Base-by-base conservation (phyloP, 2,329 filamentous ascomycete species). In the Fusarium sp. region DNA sequence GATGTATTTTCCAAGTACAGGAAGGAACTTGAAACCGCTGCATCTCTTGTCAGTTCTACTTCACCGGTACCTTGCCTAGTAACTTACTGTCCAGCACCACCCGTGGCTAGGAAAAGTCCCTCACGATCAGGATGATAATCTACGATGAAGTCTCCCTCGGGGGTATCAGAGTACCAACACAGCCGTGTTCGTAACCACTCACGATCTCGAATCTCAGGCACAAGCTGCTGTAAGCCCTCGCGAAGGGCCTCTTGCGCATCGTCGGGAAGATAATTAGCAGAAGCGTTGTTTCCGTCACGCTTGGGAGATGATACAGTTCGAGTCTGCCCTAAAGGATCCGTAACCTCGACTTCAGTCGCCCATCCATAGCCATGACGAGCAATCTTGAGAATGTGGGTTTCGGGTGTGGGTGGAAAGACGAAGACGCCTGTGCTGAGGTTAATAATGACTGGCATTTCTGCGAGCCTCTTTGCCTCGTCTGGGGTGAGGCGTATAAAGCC, bases 161-260 rank as follows among this genome's bases (percentile, higher is more conserved):
- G 87, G 58, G 88, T 90, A 76, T 90, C 88, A 5, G 84, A 87
- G 69, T 90, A 90, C 88, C 88, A 90, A 69, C 88, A 90, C 40
- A 90, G 76, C 6, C 86, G 78, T 8, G 82, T 83, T 13, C 80
- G 76, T 13, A 78, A 74, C 76, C 88, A 89, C 1, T 81, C 80
- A 7, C 86, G 77, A 1, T 85, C 80, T 2, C 78, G 82, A 55
- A 89, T 81, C 14, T 80, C 78, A 0, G 88, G 87, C 4, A 90
- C 80, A 51, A 89, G 80, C 42, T 85, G 80, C 20, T 76, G 75
- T 17, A 90, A 72, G 2, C 84, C 87, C 4, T 78, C 75, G 1
- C 86, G 81, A 61, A 88, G 83, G 8, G 80, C 85, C 21, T 78
- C 65, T 37, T 87, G 80, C 1, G 85, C 88, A 66, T 89, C 88